phyloP scores from a whole-genome alignment of 192 early-diverging fungal species.

The Rhizophagus sp. region DNA sequence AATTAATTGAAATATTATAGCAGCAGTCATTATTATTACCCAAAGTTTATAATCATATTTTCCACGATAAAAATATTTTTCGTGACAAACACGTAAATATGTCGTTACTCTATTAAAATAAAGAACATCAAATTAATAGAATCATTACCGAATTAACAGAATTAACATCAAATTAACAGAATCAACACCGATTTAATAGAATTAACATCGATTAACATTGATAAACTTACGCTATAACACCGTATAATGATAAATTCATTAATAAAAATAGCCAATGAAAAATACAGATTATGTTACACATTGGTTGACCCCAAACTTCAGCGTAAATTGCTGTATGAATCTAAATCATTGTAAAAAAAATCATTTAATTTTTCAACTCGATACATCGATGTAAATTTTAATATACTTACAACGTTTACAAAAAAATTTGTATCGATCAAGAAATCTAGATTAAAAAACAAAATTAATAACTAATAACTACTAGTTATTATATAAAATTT shows the following conservation, averaged over 20 bases:
- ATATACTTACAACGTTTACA: background rate
- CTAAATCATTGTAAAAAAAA: background rate
- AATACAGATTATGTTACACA: background rate
- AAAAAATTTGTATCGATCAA: background rate
- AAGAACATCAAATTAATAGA: background rate
- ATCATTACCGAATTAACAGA: background rate
- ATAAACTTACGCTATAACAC: background rate
- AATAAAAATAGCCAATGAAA: background rate
- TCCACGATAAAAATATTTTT: background rate
- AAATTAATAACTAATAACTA: background rate
- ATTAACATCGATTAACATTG: too few relatives aligned
- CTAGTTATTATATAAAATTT: background rate
- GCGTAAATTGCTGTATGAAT: background rate
- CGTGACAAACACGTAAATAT: slow-evolving; percentile 2
- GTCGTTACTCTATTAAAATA: background rate
- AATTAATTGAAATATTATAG: background rate
- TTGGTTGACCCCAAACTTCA: background rate
- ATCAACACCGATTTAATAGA: too few relatives aligned
- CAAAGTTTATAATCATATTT: slow-evolving; percentile 15
- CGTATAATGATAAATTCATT: background rate
- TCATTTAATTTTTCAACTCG: too few relatives aligned
- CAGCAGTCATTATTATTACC: background rate
- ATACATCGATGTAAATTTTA: too few relatives aligned
- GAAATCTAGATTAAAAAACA: background rate
- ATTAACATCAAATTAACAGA: too few relatives aligned